Base-by-base conservation (phyloP, 106 monocot genomes). In the Vanilla planifolia region DNA sequence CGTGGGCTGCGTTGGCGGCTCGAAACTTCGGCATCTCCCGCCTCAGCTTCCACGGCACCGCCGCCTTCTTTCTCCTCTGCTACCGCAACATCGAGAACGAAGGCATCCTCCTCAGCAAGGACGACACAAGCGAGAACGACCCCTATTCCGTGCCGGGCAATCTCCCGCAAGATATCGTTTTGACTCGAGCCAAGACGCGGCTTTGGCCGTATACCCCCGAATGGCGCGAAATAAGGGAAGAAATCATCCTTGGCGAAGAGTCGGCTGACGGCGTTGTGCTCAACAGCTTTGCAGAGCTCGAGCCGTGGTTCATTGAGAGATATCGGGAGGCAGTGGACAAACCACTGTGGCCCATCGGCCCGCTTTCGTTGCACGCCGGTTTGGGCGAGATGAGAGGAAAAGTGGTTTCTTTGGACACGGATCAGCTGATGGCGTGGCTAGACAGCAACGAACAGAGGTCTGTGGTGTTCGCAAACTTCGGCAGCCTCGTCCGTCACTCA, bases 101-200 rank as follows among this genome's bases (percentile, higher is more conserved):
- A n/a, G n/a, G n/a, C n/a, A n/a, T n/a, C n/a, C n/a, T n/a, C n/a
- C n/a, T n/a, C n/a, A n/a, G n/a, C n/a, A n/a, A n/a, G n/a, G 53
- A 21, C 7, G 26, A 58, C 2, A 13, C 25, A 1, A 70, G 72
- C 51, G 77, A 67, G 25, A 20, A 9, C 30, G 68, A 74, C 36
- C 48, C 41, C 8, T 20, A n/a, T n/a, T n/a, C 80, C 6, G 23
- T 41, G 7, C 66, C 87, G 46, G 86, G 80, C 0, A 78, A 46
- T 17, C 22, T 92, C 72, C 65, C 83, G 2, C 59, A 82, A 1
- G 46, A 25, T 1, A 43, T 84, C 4, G 59, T 71, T 65, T 39
- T 79, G 36, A 62, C 43, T 11, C 74, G 42, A 28, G 67, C 55
- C 23, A 79, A 84, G 26, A 48, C 51, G 0, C 45, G 34, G 1